These are phyloP conservation scores for Mycena vitilis DNA, from an alignment of 768 basidiomycete genomes.

Conservation along the genomic window DNA sequence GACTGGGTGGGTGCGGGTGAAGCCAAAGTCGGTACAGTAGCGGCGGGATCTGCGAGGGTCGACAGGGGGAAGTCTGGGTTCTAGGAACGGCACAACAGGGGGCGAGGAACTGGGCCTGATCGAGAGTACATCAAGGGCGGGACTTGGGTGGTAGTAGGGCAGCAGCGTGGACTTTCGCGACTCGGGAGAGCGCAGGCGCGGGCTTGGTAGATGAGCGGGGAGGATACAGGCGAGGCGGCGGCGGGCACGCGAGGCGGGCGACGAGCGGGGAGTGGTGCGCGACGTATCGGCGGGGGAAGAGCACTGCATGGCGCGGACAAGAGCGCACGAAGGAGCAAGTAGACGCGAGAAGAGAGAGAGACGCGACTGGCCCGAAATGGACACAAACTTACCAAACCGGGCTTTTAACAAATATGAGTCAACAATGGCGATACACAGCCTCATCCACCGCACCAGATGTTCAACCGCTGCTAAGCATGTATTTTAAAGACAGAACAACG, in stretches of 20 bases:
- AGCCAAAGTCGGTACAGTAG: conserved; percentile 47
- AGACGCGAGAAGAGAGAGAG: not conserved
- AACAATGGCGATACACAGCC: not conserved
- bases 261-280: conserved; percentile 19
- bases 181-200: conserved; percentile 24
- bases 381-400: not conserved
- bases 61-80: conserved; percentile 38
- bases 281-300: not conserved
- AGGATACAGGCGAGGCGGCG: conserved; percentile 31
- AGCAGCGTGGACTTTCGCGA: conserved; percentile 29
- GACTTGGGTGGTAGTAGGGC: conserved; percentile 30
- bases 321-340: not conserved
- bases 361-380: not conserved
- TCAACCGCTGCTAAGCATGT: not conserved
- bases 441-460: not conserved
- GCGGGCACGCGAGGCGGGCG: conserved; percentile 32
- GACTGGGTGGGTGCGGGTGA: conserved; percentile 32
- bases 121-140: conserved; percentile 1
- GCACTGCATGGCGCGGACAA: conserved; percentile 3
- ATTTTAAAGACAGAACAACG: conserved; percentile 1
- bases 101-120: conserved; percentile 24
- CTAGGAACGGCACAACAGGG: conserved; percentile 19
- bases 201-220: conserved; percentile 9
- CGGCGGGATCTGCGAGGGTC: conserved; percentile 46
- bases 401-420: not conserved